Base-by-base conservation (phyloP, 345 rosid genomes). In the Eucalyptus coolabah region DNA sequence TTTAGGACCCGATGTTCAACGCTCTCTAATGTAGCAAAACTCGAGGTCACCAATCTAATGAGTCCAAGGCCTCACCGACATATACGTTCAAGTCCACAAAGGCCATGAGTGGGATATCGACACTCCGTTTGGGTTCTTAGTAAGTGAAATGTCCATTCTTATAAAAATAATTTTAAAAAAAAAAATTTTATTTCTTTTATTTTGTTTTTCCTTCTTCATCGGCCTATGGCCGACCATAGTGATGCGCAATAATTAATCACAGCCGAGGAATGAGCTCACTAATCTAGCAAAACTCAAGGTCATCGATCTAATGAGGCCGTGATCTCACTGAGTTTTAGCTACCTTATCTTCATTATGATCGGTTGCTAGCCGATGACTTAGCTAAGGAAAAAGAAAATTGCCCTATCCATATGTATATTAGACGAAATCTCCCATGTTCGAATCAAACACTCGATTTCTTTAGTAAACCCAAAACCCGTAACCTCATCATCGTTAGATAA, bases 361-460 rank as follows among this genome's bases (percentile, higher is more conserved):
- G 1, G 10, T 54, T 0, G 2, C 5, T 1, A 23, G 1, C 28
- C 5, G 2, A 23, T 54, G 5, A 19, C 5, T 0, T 1, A 19
- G 11, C 5, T 23, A 0, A 54, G 5, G 12, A 54, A 54, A 2
- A 54, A 21, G 9, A 2, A 9, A 56, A 23, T 40, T 1, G 1
- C 65, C 65, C 65, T 49, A 49, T 49, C 50, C 50, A 49, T 49
- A 12, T 12, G 9, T 47, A 49, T 49, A 49, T 49, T 49, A 49
- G 50, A 49, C 50, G 15, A 10, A 59, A 26, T 59, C 32, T 6
- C 15, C 67, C 67, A 3, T 5, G 0, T 4, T 4, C 37, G 10
- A 65, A n/a, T 65, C 72, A n/a, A 65, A 30, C 37, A 6, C 37
- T 4, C 37, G 34, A 65, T 65, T 30, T 60, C 67, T 26, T 4